Evolutionary conservation across 257 asterid genomes (phyloP), one percentile per base, ranked within the genome.

Genomic region (Capsicum pubescens): DNA sequence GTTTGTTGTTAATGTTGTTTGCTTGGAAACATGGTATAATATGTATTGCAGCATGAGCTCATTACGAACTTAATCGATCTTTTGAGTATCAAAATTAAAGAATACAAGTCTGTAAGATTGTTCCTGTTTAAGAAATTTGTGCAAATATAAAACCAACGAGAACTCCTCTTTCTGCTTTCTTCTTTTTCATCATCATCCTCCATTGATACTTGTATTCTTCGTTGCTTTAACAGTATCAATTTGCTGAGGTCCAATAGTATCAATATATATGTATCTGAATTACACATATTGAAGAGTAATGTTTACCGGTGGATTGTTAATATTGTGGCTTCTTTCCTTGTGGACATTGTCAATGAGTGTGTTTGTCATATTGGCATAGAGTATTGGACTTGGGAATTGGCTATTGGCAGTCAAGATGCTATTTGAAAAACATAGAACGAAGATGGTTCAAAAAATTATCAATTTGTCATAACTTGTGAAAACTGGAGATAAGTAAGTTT

Each of bases 41-140:
- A 44, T n/a, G 60, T 48, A 50, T 50, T 50, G 44, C 80, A 48
- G 19, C 60, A n/a, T 10, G 80, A 10, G 57, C 1, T 71, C 11
- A 6, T 48, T 17, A 2, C 46, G 79, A 71, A 71, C 16, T 71
- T n/a, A 46, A 0, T 42, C 1, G 4, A 39, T 3, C 44, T 39
- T 66, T 66, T 10, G 15, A 71, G 58, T 46, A 46, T 71, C 58
- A n/a, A 42, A 69, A 69, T 42, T 69, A 69, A n/a, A n/a, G 56
- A 46, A n/a, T 71, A 44, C 57, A 46, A 10, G 17, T n/a, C 32
- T 71, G 39, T 17, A 54, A 54, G 57, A 54, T 54, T 54, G 57
- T 54, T 15, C 57, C 57, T 15, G 15, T 54, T 54, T 54, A 54
- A 54, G 57, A 54, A 54, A 54, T 10, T 54, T 54, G 57, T 10